Base-by-base conservation (phyloP, 2,329 filamentous ascomycete species). In the Monilinia fructicola region DNA sequence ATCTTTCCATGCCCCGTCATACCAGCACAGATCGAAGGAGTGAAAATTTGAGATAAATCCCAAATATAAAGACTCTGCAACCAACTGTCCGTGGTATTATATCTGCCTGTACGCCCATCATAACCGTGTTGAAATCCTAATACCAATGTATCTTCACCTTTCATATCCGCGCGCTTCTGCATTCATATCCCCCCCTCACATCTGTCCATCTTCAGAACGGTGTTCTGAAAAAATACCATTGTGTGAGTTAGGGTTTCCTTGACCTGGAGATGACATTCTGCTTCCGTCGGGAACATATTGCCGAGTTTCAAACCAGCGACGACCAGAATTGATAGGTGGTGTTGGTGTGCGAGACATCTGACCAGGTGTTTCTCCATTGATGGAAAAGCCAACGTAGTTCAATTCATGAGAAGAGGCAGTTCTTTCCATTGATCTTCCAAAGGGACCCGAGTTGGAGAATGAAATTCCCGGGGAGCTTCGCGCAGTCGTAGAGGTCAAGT, bases 391-490 rank as follows among this genome's bases (percentile, higher is more conserved):
- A 18, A 38, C 21, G 14, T 61, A 61, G n/a, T 23, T 50, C 44
- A 61, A 21, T 16, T 61, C 58, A 12, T 61, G 28, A 1, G 44
- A 40, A 2, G 58, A 50, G 2, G 31, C 10, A 4, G 31, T 40
- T 61, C 58, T 61, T 38, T 9, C n/a, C 28, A 61, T 61, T 1
- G 58, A n/a, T 6, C 21, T 11, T 1, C 28, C n/a, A 4, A 26
- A 5, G 10, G n/a, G 12, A 26, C n/a, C 9, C 10, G n/a, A n/a
- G 31, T 18, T 40, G 1, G 58, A 38, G 14, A 50, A 38, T 4
- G 44, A 50, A 11, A 61, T 10, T 11, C 58, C 44, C 18, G 58
- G 58, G 3, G 58, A 61, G 31, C 58, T 61, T 50, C 58, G 50
- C 12, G 58, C 58, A 38, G 58, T 61, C 10, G 14, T 40, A 2